Evolutionary conservation across 176 grass and related monocot genomes (phyloP), one percentile per base, ranked within the genome.

Genomic region (Secale cereale): DNA sequence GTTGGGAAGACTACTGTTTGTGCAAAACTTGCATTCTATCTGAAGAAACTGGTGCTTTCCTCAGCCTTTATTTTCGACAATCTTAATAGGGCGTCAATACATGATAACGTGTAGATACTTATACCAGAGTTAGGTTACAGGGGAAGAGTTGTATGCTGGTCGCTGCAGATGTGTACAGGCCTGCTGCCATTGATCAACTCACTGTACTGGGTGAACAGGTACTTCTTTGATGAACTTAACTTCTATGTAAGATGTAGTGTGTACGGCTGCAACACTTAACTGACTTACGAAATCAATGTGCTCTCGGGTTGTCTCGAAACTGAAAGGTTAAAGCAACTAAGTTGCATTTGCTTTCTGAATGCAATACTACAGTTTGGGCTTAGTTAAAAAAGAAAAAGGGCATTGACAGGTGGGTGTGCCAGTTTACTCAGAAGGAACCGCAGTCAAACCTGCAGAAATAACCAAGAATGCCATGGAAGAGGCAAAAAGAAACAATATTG

Each of bases 151-250:
- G 94, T 66, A 92, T 99, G 94, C 88, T 96, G 62, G 86, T 99
- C 16, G 97, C 97, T 79, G 91, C 93, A 59, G 97, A 99, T 84
- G 94, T 99, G 79, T 96, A 99, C 87, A 90, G 97, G 88, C 97
- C 97, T 87, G 97, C 97, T 82, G 97, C 97, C 70, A 96, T 99
- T 82, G 97, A 99, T 85, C 97, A 99, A 87, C 93, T 99, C 46
- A 84, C 79, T 46, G 89, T 99, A 60, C 81, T 99, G 78, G 90
- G 97, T 50, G 74, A 94, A 85, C 88, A 99, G 93, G 97, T 99
- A 87, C 31, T 41, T 33, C 28, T 81, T 67, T 57, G 30, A 72
- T 56, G 16, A 59, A 41, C 27, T 82, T 31, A 56, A 29, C 22
- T 46, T 23, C 15, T 71, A 78, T 35, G 12, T 59, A 63, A 77